Conservation (phyloP, 176 grass and related monocot species). For the Paspalum notatum region DNA sequence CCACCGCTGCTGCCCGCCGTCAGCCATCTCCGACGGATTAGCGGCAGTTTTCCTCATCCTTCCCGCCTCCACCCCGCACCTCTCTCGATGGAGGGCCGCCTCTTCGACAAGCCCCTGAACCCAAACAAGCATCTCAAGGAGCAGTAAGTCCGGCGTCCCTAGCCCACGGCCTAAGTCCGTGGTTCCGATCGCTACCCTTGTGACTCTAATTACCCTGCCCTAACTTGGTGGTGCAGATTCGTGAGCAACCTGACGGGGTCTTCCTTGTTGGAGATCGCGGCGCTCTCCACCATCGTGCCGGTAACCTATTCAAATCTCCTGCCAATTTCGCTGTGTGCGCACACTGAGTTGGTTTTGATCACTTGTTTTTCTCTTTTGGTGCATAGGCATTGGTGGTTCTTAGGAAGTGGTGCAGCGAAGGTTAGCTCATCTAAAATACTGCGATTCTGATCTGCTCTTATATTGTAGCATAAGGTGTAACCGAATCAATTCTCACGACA, state of each 20-base stretch:
- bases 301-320: constrained; percentile 31
- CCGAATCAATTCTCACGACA: neutral
- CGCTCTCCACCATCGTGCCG: constrained; percentile 74
- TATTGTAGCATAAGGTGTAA: neutral
- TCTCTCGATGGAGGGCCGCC: constrained; percentile 39
- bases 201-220: neutral
- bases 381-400: constrained; percentile 77
- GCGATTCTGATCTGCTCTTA: constrained; percentile 1
- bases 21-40: neutral
- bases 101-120: constrained; percentile 56
- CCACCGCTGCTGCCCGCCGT: neutral
- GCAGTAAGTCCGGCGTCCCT: constrained; percentile 49
- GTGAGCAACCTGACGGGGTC: constrained; percentile 82
- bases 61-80: neutral
- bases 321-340: neutral
- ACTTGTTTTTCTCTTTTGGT: neutral
- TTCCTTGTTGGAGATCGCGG: constrained; percentile 68
- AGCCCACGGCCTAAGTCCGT: neutral
- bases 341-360: constrained; percentile 18
- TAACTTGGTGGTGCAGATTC: constrained; percentile 50
- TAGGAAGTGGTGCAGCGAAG: constrained; percentile 70
- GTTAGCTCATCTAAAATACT: constrained; percentile 34
- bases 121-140: constrained; percentile 76
- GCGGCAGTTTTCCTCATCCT: neutral
- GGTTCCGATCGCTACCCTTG: neutral